Evolutionary conservation across 202 grass and related monocot genomes (phyloP), one percentile per base, ranked within the genome.

Genomic region (Schoenoplectus tabernaemontani): DNA sequence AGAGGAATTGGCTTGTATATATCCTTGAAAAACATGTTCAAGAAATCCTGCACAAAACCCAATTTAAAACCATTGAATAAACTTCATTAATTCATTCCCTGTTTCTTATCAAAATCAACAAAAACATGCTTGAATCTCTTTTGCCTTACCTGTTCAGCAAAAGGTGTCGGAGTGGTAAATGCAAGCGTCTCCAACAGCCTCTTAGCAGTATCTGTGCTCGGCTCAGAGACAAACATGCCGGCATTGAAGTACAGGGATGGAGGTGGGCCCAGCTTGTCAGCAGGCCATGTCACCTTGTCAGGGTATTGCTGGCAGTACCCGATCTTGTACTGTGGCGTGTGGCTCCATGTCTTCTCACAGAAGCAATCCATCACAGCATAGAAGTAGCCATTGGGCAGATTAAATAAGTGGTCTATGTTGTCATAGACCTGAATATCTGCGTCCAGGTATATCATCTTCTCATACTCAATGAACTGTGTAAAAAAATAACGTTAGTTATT

Each of bases 351-450:
- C 64, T 90, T 92, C 89, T 97, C 94, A 67, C 94, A 97, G 86
- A 94, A 97, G 82, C 94, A 97, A 82, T 97, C 95, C 95, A 92
- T 97, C 37, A 94, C 95, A 1, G 91, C 95, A 77, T 97, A 94
- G 86, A 97, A 97, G 78, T 50, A 3, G 0, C 95, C 91, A 76
- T 83, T 86, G 1, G 90, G 89, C 10, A 89, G 89, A 68, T 94
- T 89, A 67, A 97, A 94, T 28, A 97, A 86, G 84, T 87, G 87
- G 65, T 97, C 95, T 20, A 97, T 86, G 95, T 92, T 94, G 0
- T 97, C 95, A 72, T 78, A 97, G 36, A 94, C 91, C 79, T 97
- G 84, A 69, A 97, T 97, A 71, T 97, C 95, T 0, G 95, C 95
- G 84, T 97, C 95, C 2, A 97, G 86, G 83, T 97, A 97, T 23